Conservation (phyloP, 192 early-diverging fungal genomes). For the Rhizophagus sp. region DNA sequence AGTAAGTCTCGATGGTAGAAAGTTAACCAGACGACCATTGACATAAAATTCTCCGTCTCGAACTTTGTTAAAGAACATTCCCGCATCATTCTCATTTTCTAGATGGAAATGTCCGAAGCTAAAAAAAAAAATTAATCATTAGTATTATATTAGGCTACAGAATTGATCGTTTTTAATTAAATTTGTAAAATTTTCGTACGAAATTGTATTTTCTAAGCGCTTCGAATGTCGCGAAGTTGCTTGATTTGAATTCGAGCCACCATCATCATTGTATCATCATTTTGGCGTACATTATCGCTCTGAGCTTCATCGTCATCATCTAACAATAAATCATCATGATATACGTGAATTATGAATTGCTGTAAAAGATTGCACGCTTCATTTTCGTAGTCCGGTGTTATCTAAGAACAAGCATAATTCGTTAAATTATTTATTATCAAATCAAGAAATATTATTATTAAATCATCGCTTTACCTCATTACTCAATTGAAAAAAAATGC, state of each 20-base stretch:
- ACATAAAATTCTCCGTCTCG: not conserved
- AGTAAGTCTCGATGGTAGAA: not conserved
- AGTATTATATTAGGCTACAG: not conserved
- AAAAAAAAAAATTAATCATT: not conserved
- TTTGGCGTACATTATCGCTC: not conserved
- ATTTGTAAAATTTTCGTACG: not conserved
- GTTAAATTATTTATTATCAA: not conserved
- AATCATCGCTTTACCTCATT: slow-evolving; percentile 46
- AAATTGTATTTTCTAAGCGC: not conserved
- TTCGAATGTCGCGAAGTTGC: not conserved
- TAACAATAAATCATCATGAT: slow-evolving; percentile 75
- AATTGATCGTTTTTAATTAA: too few relatives aligned
- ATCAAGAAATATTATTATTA: not conserved
- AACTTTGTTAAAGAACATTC: not conserved
- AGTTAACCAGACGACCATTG: not conserved
- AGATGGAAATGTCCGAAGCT: not conserved
- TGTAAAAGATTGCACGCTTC: slow-evolving; percentile 85
- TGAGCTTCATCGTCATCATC: slow-evolving; percentile 42
- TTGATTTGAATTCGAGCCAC: not conserved
- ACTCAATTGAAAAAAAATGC: too few relatives aligned
- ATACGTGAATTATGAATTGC: slow-evolving; percentile 86
- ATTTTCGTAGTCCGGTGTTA: slow-evolving; percentile 71
- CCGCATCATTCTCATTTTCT: not conserved
- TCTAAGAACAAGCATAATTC: slow-evolving; percentile 38
- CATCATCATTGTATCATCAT: slow-evolving; percentile 15